A percentile compares a stretch with the other conserved stretches of the same genome.
Evolutionary conservation across 2,329 filamentous ascomycete genomes (phyloP).

Genomic region (Trichoderma guizhouense): DNA sequence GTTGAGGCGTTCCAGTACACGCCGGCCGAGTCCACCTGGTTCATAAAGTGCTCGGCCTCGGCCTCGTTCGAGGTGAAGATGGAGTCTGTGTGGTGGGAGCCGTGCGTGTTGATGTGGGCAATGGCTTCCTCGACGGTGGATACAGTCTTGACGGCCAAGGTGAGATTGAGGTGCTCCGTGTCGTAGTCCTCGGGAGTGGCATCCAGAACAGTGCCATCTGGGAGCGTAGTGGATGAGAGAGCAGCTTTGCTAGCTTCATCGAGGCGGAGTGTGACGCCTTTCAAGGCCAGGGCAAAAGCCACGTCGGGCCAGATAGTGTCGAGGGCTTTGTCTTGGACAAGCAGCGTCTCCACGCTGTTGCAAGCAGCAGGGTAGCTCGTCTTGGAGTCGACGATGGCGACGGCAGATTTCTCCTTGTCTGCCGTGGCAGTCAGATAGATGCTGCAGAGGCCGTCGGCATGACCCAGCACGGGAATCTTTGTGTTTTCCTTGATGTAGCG

Average conservation of each 20-base stretch:
- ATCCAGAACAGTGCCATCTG: conserved; percentile 55
- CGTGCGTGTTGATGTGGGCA: conserved; percentile 85
- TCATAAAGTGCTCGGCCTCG: conserved; percentile 78
- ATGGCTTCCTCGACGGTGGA: conserved; percentile 67
- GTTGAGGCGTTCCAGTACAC: conserved; percentile 98
- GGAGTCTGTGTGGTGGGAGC: conserved; percentile 89
- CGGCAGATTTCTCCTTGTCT: conserved; percentile 65
- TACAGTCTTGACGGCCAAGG: conserved; percentile 80
- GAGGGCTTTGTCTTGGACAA: conserved; percentile 74
- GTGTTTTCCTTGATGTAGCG: conserved; percentile 86
- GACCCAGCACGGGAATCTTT: conserved; percentile 91
- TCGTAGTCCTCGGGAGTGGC: conserved; percentile 70
- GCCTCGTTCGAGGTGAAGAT: conserved; percentile 71
- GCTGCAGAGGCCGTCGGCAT: conserved; percentile 89
- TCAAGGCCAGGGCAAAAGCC: conserved; percentile 68
- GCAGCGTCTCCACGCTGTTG: conserved; percentile 88
- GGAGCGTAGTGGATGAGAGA: conserved; percentile 48
- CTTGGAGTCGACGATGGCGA: conserved; percentile 86
- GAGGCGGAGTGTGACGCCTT: conserved; percentile 80
- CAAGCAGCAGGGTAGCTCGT: conserved; percentile 93
- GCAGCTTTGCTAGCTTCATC: conserved; percentile 66
- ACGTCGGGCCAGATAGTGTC: conserved; percentile 65
- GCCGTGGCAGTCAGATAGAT: conserved; percentile 81
- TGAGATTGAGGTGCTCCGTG: conserved; percentile 85
- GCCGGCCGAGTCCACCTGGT: conserved; percentile 79